Evolutionary conservation across 495 filamentous ascomycete species (phyloP).

Genomic region (Hypoxylon rickii): DNA sequence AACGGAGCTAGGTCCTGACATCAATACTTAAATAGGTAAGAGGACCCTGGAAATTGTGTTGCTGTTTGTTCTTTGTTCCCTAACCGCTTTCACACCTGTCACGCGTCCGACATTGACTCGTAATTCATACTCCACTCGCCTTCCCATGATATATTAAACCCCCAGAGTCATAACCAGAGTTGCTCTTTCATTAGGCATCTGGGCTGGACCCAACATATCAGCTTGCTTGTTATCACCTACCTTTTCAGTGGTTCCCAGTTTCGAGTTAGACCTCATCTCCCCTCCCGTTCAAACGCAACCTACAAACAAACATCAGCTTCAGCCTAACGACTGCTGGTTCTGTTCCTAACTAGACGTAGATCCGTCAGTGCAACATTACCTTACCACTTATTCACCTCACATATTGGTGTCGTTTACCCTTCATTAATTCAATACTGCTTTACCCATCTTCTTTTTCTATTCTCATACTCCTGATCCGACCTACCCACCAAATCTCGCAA

Average conservation of each 20-base stretch:
- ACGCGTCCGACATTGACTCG: constrained; percentile 23
- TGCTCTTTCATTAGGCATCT: not conserved
- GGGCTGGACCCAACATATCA: no score
- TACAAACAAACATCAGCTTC: not conserved
- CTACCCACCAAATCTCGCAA: not conserved
- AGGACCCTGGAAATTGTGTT: constrained; percentile 9
- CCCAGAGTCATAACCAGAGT: constrained; percentile 1
- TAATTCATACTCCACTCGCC: constrained; percentile 2
- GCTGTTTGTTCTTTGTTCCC: constrained; percentile 19
- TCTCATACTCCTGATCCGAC: not conserved
- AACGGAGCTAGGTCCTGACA: no score
- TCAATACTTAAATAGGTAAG: constrained; percentile 20
- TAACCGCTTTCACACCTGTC: constrained; percentile 20
- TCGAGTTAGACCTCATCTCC: no score
- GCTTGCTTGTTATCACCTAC: no score
- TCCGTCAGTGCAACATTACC: not conserved
- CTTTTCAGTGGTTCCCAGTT: no score
- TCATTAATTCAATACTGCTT: no score
- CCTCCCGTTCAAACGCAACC: no score
- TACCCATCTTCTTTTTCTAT: not conserved
- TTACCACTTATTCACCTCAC: not conserved
- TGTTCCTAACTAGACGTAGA: not conserved
- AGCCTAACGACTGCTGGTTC: not conserved
- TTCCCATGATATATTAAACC: constrained; percentile 1
- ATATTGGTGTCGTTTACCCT: no score